Evolutionary conservation across 495 filamentous ascomycete species (phyloP), one percentile per base, ranked within the genome.

Genomic region (Podospora didyma): DNA sequence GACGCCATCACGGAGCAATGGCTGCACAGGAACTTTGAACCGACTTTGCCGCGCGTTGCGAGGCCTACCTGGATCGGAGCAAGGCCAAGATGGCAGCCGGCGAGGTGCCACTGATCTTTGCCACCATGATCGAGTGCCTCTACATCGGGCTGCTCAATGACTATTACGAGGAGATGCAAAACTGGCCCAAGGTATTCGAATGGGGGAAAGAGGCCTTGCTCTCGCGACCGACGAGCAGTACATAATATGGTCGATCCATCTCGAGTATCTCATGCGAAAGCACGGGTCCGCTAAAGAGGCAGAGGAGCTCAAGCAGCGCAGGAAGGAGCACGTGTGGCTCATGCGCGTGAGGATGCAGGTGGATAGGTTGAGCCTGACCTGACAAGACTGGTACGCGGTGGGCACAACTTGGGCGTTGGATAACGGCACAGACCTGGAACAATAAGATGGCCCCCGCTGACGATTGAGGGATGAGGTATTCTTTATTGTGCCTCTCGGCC

Each of bases 71-170:
- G 6, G 42, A 49, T 1, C 23, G 45, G 20, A 17, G 56, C 1
- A 48, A 49, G 21, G 20, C 9, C 0, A 37, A 28, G 24, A n/a
- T 46, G 9, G 54, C 39, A 2, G 34, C 24, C 11, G 61, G 57
- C 14, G 4, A 20, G 11, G 44, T 63, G 6, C 56, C 63, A 10
- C 24, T 20, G 1, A 20, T 44, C 4, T 66, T 62, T 12, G 45
- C 34, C 4, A 48, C 46, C 28, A 59, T 68, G 61, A 61, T 70
- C 56, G 59, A 62, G 52, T 59, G 46, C 3, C 41, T 68, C 20
- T 61, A 50, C 20, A 46, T 64, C 14, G 67, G 67, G 4, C 68
- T 65, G 65, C 42, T 70, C 28, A 53, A 51, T 24, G 65, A 70
- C 26, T 70, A 64, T 17, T 68, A 64, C 48, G 61, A 68, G 57